phyloP scores from a whole-genome alignment of 2,329 filamentous ascomycete genomes.

The Botrytis hyacinthi region DNA sequence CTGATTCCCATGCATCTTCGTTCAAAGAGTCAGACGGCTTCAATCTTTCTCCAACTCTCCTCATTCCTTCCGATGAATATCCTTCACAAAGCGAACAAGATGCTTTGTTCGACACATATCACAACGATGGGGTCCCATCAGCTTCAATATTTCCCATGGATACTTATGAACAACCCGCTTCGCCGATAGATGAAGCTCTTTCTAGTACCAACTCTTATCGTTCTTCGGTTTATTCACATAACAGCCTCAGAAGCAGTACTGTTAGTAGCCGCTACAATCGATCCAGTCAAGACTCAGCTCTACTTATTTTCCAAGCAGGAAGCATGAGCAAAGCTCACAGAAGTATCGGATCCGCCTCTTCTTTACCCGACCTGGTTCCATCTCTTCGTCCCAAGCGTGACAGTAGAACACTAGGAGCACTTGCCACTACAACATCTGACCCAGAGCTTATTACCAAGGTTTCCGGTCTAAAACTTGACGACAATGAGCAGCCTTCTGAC shows the following conservation, averaged over 20 bases:
- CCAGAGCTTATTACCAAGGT: slow-evolving; percentile 23
- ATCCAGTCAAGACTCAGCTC: slow-evolving; percentile 35
- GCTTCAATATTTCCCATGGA: slow-evolving; percentile 32
- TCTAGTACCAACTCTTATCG: slow-evolving; percentile 38
- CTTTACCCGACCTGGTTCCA: slow-evolving; percentile 38
- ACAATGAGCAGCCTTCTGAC: slow-evolving; percentile 24
- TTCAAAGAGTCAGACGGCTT: slow-evolving; percentile 61
- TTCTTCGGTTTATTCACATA: slow-evolving; percentile 35
- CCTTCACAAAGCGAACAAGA: slow-evolving; percentile 50
- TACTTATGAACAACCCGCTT: slow-evolving; percentile 28
- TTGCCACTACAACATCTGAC: slow-evolving; percentile 1
- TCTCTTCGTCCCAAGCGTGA: slow-evolving; percentile 29
- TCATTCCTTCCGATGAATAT: slow-evolving; percentile 57
- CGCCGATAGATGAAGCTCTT: slow-evolving; percentile 35
- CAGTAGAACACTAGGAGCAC: slow-evolving; percentile 9
- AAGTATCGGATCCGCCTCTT: slow-evolving; percentile 34
- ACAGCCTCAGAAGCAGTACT: slow-evolving; percentile 33
- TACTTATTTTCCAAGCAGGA: slow-evolving; percentile 27
- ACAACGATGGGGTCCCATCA: slow-evolving; percentile 26
- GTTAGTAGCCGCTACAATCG: slow-evolving; percentile 27
- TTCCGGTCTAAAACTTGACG: slow-evolving; percentile 16
- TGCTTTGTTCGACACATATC: slow-evolving; percentile 34
- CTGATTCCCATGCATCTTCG: slow-evolving; percentile 47
- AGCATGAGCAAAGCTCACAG: slow-evolving; percentile 30
- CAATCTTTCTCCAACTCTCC: slow-evolving; percentile 58